Evolutionary conservation across 2,329 filamentous ascomycete genomes (phyloP), one percentile per base, ranked within the genome.

Genomic region (Curvularia sp.): DNA sequence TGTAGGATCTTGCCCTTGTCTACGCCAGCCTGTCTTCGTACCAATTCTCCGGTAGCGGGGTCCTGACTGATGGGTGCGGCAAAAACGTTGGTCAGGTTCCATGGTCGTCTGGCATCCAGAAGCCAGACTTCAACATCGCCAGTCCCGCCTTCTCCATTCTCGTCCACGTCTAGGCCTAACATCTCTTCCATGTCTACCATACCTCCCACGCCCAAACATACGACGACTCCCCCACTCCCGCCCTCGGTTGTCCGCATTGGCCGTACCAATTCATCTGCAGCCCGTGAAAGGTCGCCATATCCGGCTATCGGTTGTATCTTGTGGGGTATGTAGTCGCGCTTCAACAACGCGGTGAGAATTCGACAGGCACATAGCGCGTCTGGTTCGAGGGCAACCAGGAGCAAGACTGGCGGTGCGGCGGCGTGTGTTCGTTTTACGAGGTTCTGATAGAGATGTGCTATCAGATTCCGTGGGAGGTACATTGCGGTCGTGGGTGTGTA

Each of bases 241-340:
- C 94, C 94, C 57, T 90, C 85, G 30, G 87, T 88, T 72, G 90
- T 88, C 83, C 92, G 93, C 91, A 97, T 93, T 10, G 93, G 93
- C 54, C 83, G 84, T 41, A 97, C 90, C 44, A 96, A 83, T 65
- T 93, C 88, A 71, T 86, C 85, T 46, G 93, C 93, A 22, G 89
- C 89, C 67, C 87, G 88, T 72, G 91, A 85, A 47, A 99, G 86
- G 76, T 98, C 95, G 65, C 87, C 89, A 86, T 97, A 98, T 55
- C 95, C 95, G 20, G 92, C 88, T 54, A 99, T 89, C 1, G 95
- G 95, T 72, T 97, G 92, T 72, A 98, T 97, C 79, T 97, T 98
- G 81, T 98, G 94, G 13, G 90, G 91, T 68, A 99, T 96, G 75
- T 96, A 98, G 82, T 99, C 95, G 83, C 94, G 90, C 80, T 96